Conservation (phyloP, 768 basidiomycete genomes). For the Tylopilus cervinicoccineus region DNA sequence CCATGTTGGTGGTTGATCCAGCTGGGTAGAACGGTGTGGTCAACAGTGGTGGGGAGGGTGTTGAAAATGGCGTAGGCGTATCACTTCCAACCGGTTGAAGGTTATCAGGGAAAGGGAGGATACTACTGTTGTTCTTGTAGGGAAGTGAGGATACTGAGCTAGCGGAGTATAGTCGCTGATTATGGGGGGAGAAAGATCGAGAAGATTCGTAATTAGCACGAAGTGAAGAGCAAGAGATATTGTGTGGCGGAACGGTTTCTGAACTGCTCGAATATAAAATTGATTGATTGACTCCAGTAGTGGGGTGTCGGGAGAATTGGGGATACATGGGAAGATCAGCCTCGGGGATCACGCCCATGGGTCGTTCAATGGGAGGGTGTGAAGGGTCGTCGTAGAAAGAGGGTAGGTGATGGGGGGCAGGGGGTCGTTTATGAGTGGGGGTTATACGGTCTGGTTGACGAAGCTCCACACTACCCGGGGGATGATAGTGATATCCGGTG, state of each 20-base stretch:
- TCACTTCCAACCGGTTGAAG: slow-evolving; percentile 7
- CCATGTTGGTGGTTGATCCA: slow-evolving; percentile 6
- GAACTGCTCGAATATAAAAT: slow-evolving; percentile 17
- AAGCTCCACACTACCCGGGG: slow-evolving; percentile 18
- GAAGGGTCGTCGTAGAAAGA: slow-evolving; percentile 10
- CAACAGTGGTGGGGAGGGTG: slow-evolving; percentile 25
- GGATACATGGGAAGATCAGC: slow-evolving; percentile 11
- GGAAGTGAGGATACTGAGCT: slow-evolving; percentile 14
- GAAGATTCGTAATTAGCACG: slow-evolving; percentile 7
- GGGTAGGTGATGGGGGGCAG: slow-evolving; percentile 7
- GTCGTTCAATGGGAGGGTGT: slow-evolving; percentile 9
- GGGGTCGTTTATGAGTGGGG: slow-evolving; percentile 28
- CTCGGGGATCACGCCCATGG: slow-evolving; percentile 4
- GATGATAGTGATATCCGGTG: slow-evolving; percentile 30
- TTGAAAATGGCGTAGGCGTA: slow-evolving; percentile 10
- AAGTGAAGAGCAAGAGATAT: slow-evolving; percentile 10
- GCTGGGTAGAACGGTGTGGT: slow-evolving; percentile 31
- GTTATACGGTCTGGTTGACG: slow-evolving; percentile 16
- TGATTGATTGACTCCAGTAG: slow-evolving; percentile 9
- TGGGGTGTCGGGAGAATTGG: slow-evolving; percentile 13
- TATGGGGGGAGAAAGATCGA: slow-evolving; percentile 7
- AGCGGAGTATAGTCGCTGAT: slow-evolving; percentile 19
- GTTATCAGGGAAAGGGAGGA: slow-evolving; percentile 10
- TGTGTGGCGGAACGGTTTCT: slow-evolving; percentile 7
- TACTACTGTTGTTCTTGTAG: slow-evolving; percentile 10